Evolutionary conservation across 805 yeast species (phyloP).

Genomic region (Blastobotrys robertii): DNA sequence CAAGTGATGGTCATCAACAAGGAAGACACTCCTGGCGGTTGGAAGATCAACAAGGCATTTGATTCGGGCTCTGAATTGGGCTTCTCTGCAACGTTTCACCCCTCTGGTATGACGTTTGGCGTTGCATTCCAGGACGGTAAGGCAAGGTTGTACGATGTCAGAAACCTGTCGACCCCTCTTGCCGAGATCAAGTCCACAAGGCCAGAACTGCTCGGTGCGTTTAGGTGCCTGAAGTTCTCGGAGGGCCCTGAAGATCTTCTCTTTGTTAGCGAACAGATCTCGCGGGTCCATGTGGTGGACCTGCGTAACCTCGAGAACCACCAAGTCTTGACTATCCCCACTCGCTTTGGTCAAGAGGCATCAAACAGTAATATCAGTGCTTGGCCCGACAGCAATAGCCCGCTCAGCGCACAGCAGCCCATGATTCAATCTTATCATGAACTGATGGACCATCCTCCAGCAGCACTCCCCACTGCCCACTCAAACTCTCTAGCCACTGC

Average conservation of each 20-base stretch:
- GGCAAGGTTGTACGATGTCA: conserved; percentile 63
- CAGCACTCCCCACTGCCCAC: neutral
- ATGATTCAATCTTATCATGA: conserved; percentile 7
- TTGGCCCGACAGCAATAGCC: too few species aligned
- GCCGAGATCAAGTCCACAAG: conserved; percentile 34
- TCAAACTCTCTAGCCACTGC: neutral
- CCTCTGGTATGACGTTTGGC: conserved; percentile 66
- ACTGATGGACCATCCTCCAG: conserved; percentile 4
- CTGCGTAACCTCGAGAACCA: conserved; percentile 63
- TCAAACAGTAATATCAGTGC: neutral
- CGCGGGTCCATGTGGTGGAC: conserved; percentile 78
- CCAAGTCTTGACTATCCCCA: conserved; percentile 47
- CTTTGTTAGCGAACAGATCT: conserved; percentile 73
- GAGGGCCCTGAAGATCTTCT: conserved; percentile 66
- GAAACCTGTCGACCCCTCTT: conserved; percentile 39
- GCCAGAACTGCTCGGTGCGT: conserved; percentile 46
- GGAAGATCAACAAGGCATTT: conserved; percentile 31
- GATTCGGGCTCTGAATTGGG: conserved; percentile 66
- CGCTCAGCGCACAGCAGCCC: conserved; percentile 2
- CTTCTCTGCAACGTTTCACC: conserved; percentile 69
- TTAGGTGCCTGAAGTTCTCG: conserved; percentile 54
- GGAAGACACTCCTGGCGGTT: conserved; percentile 19
- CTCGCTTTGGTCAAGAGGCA: conserved; percentile 4
- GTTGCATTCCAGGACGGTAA: conserved; percentile 82
- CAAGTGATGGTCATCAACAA: conserved; percentile 42